Evolutionary conservation across 495 filamentous ascomycete species (phyloP).

Genomic region (Penicillium verhagenii): DNA sequence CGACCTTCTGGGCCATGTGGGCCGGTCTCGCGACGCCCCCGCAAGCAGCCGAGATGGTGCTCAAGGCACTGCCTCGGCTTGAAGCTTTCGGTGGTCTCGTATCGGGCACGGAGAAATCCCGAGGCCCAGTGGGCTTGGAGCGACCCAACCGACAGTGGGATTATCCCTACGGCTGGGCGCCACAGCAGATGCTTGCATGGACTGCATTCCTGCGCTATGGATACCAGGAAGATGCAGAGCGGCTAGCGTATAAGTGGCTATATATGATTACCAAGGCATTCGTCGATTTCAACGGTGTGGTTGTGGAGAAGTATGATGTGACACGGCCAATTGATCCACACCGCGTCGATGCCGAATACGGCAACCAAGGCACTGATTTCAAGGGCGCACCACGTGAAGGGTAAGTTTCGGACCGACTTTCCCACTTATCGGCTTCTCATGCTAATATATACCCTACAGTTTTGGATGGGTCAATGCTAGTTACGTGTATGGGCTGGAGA

Average conservation of each 20-base stretch:
- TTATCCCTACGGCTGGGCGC: constrained; percentile 96
- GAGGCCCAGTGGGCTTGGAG: constrained; percentile 74
- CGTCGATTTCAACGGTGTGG: constrained; percentile 94
- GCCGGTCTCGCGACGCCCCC: constrained; percentile 76
- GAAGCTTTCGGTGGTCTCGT: constrained; percentile 87
- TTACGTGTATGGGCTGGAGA: constrained; percentile 83
- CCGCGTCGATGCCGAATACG: constrained; percentile 92
- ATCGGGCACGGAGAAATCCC: constrained; percentile 81
- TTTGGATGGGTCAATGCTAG: constrained; percentile 99
- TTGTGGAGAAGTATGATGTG: constrained; percentile 98
- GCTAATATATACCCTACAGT: constrained; percentile 49
- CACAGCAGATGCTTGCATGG: constrained; percentile 98
- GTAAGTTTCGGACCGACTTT: constrained; percentile 53
- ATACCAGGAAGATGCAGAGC: constrained; percentile 82
- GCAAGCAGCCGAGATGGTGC: constrained; percentile 76
- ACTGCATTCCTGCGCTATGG: constrained; percentile 86
- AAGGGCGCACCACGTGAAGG: constrained; percentile 93
- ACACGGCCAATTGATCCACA: constrained; percentile 86
- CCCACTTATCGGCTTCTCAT: neutral
- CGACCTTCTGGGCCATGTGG: constrained; percentile 97
- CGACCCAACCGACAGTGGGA: constrained; percentile 96
- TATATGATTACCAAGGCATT: constrained; percentile 98
- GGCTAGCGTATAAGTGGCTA: constrained; percentile 90
- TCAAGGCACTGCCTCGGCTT: constrained; percentile 74
- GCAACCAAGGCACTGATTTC: constrained; percentile 92